Base-by-base conservation (phyloP, 1,139 yeast genomes). In the Yamadazyma songkhlaensis region DNA sequence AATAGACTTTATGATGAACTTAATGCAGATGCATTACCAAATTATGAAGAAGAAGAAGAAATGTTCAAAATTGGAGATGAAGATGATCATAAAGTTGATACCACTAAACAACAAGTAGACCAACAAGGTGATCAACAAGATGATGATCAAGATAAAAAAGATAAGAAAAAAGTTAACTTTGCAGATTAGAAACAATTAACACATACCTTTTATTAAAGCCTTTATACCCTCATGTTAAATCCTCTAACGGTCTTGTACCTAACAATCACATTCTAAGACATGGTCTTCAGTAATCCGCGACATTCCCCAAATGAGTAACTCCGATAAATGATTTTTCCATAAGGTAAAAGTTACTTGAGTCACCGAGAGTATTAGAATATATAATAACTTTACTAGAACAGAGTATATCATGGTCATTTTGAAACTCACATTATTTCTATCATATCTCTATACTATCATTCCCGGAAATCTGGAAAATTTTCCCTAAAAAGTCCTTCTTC, bases 11-110 rank as follows among this genome's bases (percentile, higher is more conserved):
- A 58, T 47, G 70, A 67, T 34, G 64, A 65, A 33, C 60, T 68
- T 45, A 61, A 69, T 48, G 70, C 65, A 8, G 68, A 62, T 14
- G 40, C 59, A 3, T 54, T 66, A 36, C 71, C 70, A 1, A 69
- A 63, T 31, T 64, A 67, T 44, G 70, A 64, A 32, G 64, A 64
- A 29, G 69, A 62, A 26, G 67, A 64, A 28, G 74, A 65, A 33
- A 67, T 69, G 69, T 70, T 70, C 41, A 59, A 59, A 35, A 67
- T 71, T 34, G 74, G 62, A 10, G 72, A 62, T 33, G 73, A 64
- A 9, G 72, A 65, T 5, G 70, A 59, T n/a, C 20, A n/a, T 28
- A 11, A 29, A 21, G 20, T 20, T 7, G 28, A 17, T 13, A 31
- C 14, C 14, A 23, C 15, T 6, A 5, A 17, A 15, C 13, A 17